phyloP scores from a whole-genome alignment of 2,329 filamentous ascomycete species.

The Berkeleyomyces basicola region DNA sequence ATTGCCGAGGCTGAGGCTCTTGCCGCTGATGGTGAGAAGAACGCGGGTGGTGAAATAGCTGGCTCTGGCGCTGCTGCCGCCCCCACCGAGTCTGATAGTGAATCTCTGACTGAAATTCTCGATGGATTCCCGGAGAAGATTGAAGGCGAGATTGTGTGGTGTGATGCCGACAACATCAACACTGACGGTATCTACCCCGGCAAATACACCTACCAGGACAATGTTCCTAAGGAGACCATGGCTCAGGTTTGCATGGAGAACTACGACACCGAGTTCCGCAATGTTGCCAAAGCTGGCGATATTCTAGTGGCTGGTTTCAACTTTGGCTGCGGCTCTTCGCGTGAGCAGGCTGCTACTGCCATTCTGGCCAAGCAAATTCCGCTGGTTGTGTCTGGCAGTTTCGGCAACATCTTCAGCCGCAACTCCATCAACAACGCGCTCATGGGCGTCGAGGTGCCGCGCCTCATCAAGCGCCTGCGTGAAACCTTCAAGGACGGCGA shows the following conservation, averaged over 20 bases:
- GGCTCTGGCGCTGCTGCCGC: slow-evolving; percentile 18
- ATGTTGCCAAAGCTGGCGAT: slow-evolving; percentile 49
- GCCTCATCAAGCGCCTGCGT: slow-evolving; percentile 47
- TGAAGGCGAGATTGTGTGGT: slow-evolving; percentile 74
- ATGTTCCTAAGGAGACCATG: slow-evolving; percentile 62
- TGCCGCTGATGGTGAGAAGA: slow-evolving; percentile 36
- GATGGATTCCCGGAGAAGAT: slow-evolving; percentile 77
- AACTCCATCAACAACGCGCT: slow-evolving; percentile 71
- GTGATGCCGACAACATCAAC: slow-evolving; percentile 66
- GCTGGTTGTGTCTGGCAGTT: slow-evolving; percentile 64
- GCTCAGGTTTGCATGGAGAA: slow-evolving; percentile 85
- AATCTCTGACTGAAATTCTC: slow-evolving; percentile 49
- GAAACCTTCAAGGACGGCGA: slow-evolving; percentile 22
- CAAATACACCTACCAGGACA: slow-evolving; percentile 80
- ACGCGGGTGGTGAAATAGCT: slow-evolving; percentile 20
- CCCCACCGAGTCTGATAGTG: slow-evolving; percentile 17
- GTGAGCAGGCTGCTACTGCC: slow-evolving; percentile 80
- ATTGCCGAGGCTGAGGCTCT: slow-evolving; percentile 50
- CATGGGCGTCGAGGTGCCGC: slow-evolving; percentile 53
- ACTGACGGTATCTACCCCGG: slow-evolving; percentile 88
- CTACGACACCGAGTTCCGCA: slow-evolving; percentile 60
- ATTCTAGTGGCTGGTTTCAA: slow-evolving; percentile 78
- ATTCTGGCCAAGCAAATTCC: slow-evolving; percentile 68
- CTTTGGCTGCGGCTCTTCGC: slow-evolving; percentile 67
- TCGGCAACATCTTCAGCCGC: slow-evolving; percentile 67